phyloP scores from a whole-genome alignment of 257 asterid species.

The Solanum bulbocastanum region DNA sequence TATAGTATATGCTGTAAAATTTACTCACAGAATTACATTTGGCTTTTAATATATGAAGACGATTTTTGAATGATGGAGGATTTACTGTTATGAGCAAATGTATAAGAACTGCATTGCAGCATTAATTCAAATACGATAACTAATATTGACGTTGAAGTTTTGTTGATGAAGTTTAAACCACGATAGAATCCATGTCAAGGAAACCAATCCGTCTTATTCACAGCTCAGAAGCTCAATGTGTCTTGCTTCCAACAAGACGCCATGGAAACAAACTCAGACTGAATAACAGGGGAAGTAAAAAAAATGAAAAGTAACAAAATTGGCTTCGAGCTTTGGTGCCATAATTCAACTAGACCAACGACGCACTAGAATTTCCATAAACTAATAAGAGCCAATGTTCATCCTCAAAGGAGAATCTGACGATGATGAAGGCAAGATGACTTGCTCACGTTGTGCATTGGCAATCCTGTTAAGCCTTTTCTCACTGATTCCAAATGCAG shows the following conservation, averaged over 20 bases:
- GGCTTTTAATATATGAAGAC: not conserved
- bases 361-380: not conserved
- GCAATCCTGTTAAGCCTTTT: slow-evolving; percentile 26
- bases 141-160: not conserved
- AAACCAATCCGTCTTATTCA: not conserved
- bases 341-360: not conserved
- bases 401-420: not conserved
- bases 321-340: not conserved
- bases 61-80: not conserved
- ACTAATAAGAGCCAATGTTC: not conserved
- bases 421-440: slow-evolving; percentile 44
- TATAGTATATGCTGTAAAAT: not conserved
- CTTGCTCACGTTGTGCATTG: slow-evolving; percentile 38
- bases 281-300: not conserved
- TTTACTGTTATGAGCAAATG: not conserved
- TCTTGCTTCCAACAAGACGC: not conserved
- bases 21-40: not conserved
- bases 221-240: not conserved
- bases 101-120: not conserved
- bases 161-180: not conserved
- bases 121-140: not conserved
- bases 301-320: not conserved
- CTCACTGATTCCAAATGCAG: slow-evolving; percentile 50
- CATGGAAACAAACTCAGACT: not conserved
- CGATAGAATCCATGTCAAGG: not conserved